These are phyloP conservation scores for Euphorbia peplus DNA, from an alignment of 345 rosid species.

Conservation along the genomic window DNA sequence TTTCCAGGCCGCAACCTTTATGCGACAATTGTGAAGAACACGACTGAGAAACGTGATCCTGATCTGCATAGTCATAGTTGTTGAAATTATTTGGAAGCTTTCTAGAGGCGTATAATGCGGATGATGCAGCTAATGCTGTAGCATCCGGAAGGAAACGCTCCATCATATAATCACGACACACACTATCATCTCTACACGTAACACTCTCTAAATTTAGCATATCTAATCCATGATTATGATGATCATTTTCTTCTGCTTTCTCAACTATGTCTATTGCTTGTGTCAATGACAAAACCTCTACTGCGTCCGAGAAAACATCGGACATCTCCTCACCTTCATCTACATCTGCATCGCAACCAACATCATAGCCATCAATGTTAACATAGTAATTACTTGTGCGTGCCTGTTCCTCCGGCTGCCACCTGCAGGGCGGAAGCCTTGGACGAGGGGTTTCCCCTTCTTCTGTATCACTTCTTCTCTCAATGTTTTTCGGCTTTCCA, in stretches of 20 bases:
- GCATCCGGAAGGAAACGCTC: conserved; percentile 77
- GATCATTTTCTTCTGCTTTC: conserved; percentile 32
- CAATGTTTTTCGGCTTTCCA: conserved; percentile 56
- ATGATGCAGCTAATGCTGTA: conserved; percentile 63
- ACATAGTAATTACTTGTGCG: not conserved
- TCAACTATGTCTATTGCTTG: conserved; percentile 79
- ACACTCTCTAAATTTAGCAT: conserved; percentile 37
- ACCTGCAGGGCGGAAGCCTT: conserved; percentile 60
- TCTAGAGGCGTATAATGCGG: conserved; percentile 34
- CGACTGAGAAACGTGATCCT: conserved; percentile 25
- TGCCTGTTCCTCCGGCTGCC: conserved; percentile 20
- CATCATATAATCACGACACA: conserved; percentile 67
- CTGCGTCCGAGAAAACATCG: conserved; percentile 40
- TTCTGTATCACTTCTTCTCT: conserved; percentile 12
- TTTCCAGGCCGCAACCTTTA: conserved; percentile 67
- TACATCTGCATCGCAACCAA: conserved; percentile 34
- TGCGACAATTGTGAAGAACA: conserved; percentile 26
- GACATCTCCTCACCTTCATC: conserved; percentile 27
- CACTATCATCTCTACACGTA: conserved; percentile 25
- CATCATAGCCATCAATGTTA: conserved; percentile 8
- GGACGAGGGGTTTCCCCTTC: conserved; percentile 59
- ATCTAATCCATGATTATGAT: conserved; percentile 19
- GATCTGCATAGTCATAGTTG: conserved; percentile 17
- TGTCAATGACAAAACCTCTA: conserved; percentile 66
- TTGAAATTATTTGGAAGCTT: conserved; percentile 27